These are phyloP conservation scores for Acorus gramineus DNA, from an alignment of 106 monocot genomes.

Conservation along the genomic window DNA sequence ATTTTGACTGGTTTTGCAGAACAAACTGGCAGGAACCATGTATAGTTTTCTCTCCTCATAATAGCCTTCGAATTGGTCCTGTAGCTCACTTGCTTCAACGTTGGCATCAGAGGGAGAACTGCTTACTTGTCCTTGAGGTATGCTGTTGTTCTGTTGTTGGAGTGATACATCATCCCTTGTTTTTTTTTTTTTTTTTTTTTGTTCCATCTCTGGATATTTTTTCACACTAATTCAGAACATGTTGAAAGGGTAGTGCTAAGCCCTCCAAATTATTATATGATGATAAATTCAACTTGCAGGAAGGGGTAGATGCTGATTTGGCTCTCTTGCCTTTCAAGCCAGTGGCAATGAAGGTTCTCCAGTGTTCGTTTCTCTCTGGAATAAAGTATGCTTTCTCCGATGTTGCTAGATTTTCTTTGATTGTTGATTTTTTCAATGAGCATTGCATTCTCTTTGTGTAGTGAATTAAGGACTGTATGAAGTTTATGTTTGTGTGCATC, in stretches of 20 bases:
- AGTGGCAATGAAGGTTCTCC: conserved; percentile 54
- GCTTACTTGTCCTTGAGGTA: conserved; percentile 84
- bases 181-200: too few relatives aligned
- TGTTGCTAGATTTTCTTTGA: not conserved
- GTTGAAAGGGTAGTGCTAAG: too few relatives aligned
- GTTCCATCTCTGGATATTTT: too few relatives aligned
- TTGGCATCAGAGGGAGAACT: conserved; percentile 52
- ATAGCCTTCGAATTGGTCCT: conserved; percentile 81
- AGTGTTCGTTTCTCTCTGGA: conserved; percentile 89
- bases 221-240: too few relatives aligned
- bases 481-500: too few relatives aligned
- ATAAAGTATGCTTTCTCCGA: conserved; percentile 32
- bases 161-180: too few relatives aligned
- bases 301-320: conserved; percentile 55
- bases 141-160: not conserved
- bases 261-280: not conserved
- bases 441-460: too few relatives aligned
- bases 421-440: too few relatives aligned
- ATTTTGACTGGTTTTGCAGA: conserved; percentile 14
- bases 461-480: too few relatives aligned
- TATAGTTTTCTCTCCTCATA: conserved; percentile 82
- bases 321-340: conserved; percentile 63
- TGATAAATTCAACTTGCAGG: conserved; percentile 26
- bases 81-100: conserved; percentile 67
- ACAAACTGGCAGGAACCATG: conserved; percentile 73